Evolutionary conservation across 352 stramenopile species (phyloP).

Genomic region (Phytophthora pini): DNA sequence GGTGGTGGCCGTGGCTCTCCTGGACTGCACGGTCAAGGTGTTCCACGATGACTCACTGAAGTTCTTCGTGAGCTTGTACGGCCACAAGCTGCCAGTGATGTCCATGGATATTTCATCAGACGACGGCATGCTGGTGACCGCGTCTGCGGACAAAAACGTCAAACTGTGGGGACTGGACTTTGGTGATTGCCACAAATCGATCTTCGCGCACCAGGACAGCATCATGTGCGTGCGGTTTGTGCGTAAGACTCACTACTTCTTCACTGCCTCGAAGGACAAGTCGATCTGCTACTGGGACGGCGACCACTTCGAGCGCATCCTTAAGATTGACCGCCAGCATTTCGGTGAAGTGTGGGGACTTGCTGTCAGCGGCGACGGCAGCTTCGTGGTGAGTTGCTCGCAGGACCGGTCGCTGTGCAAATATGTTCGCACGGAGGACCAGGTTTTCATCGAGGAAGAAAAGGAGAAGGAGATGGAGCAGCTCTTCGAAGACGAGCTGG

Average conservation of each 20-base stretch:
- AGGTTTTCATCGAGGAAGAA: constrained; percentile 99
- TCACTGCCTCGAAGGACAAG: constrained; percentile 98
- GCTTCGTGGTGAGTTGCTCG: constrained; percentile 95
- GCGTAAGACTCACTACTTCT: constrained; percentile 98
- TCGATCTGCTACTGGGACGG: constrained; percentile 98
- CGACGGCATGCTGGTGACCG: constrained; percentile 97
- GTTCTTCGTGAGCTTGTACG: constrained; percentile 99
- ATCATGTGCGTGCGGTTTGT: constrained; percentile 98
- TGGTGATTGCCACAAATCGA: constrained; percentile 98
- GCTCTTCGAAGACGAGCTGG: constrained; percentile 95
- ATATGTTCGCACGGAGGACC: constrained; percentile 96
- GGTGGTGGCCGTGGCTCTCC: constrained; percentile 89
- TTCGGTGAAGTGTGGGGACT: constrained; percentile 91
- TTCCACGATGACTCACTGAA: constrained; percentile 99
- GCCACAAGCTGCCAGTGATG: constrained; percentile 98
- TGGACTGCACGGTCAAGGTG: constrained; percentile 99
- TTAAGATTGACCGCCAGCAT: constrained; percentile 79
- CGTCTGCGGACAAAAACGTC: constrained; percentile 98
- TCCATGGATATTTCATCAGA: constrained; percentile 98
- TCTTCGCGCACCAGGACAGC: constrained; percentile 98
- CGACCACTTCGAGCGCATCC: constrained; percentile 96
- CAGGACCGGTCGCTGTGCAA: constrained; percentile 98
- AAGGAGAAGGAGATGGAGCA: constrained; percentile 95
- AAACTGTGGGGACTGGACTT: constrained; percentile 99
- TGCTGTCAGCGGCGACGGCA: constrained; percentile 92